Percentiles rank a stretch among this genome's conserved stretches.
Conservation (phyloP, 805 yeast species). For the Saturnispora serradocipensis region DNA sequence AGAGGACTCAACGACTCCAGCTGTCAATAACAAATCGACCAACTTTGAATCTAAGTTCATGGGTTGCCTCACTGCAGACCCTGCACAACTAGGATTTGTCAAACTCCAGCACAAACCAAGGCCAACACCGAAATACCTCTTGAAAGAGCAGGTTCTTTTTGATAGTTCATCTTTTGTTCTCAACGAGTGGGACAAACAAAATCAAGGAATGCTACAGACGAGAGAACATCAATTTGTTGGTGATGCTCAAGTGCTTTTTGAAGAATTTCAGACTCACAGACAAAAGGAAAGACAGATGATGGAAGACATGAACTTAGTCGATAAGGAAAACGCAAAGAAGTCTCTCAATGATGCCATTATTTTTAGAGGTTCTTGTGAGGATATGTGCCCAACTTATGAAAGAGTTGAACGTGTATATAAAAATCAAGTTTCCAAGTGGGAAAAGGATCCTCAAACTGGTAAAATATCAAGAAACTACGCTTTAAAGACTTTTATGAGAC, state of each 20-base stretch:
- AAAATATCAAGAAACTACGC: constrained; percentile 54
- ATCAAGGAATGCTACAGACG: constrained; percentile 51
- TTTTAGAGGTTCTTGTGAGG: constrained; percentile 81
- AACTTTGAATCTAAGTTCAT: constrained; percentile 22
- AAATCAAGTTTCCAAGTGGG: constrained; percentile 74
- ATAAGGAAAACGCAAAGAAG: constrained; percentile 74
- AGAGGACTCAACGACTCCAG: neutral
- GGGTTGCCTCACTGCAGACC: constrained; percentile 24
- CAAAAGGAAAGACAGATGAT: constrained; percentile 65
- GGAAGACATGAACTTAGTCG: constrained; percentile 79
- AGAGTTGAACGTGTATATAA: constrained; percentile 80
- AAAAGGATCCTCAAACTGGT: constrained; percentile 53
- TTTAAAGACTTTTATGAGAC: constrained; percentile 87
- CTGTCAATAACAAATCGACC: neutral
- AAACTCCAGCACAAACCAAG: constrained; percentile 16
- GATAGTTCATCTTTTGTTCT: constrained; percentile 29
- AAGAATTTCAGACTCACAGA: constrained; percentile 63
- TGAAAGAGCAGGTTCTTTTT: constrained; percentile 26
- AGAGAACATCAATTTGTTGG: constrained; percentile 36
- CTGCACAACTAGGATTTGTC: constrained; percentile 23
- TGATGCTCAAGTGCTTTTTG: constrained; percentile 67
- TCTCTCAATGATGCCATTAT: constrained; percentile 79
- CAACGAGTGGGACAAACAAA: constrained; percentile 64
- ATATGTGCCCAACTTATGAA: constrained; percentile 94
- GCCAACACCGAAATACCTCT: constrained; percentile 24